Percentiles rank a stretch among this genome's conserved stretches.
Evolutionary conservation across 2,329 filamentous ascomycete species (phyloP).

Genomic region (Pestalotiopsis sp.): DNA sequence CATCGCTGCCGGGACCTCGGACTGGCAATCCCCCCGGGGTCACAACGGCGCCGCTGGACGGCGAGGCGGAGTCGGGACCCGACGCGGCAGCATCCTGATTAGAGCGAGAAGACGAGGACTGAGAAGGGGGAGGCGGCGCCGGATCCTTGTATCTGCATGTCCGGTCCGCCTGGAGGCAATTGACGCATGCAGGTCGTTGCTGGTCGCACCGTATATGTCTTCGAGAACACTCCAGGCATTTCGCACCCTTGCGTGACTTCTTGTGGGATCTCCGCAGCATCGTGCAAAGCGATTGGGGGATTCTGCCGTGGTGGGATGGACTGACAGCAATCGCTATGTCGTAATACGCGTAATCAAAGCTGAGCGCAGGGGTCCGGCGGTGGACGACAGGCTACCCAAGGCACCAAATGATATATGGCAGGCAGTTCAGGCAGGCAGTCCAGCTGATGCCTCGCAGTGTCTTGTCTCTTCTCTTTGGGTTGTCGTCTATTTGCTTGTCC

Average conservation of each 20-base stretch:
- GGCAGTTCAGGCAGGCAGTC: too few relatives aligned
- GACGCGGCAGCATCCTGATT: too few relatives aligned
- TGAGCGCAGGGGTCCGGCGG: too few relatives aligned
- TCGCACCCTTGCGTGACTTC: slow-evolving; percentile 10
- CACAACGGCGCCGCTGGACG: neutral
- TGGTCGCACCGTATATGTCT: slow-evolving; percentile 13
- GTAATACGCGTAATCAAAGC: too few relatives aligned
- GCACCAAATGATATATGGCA: too few relatives aligned
- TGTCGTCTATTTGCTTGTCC: neutral
- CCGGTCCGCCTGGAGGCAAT: slow-evolving; percentile 9
- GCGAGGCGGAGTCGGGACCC: neutral
- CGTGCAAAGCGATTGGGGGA: neutral
- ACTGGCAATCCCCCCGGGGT: neutral
- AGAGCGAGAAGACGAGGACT: too few relatives aligned
- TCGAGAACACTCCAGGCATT: slow-evolving; percentile 9
- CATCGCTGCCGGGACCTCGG: neutral
- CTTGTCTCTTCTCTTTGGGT: too few relatives aligned
- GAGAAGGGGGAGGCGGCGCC: neutral
- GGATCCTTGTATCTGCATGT: neutral
- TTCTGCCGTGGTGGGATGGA: too few relatives aligned
- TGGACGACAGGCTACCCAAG: too few relatives aligned
- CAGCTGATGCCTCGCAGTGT: too few relatives aligned
- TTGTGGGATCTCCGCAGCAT: slow-evolving; percentile 11
- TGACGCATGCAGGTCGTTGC: slow-evolving; percentile 1
- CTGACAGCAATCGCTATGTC: neutral